Evolutionary conservation across 2,329 filamentous ascomycete species (phyloP).

Genomic region (Arachnomyces sp.): DNA sequence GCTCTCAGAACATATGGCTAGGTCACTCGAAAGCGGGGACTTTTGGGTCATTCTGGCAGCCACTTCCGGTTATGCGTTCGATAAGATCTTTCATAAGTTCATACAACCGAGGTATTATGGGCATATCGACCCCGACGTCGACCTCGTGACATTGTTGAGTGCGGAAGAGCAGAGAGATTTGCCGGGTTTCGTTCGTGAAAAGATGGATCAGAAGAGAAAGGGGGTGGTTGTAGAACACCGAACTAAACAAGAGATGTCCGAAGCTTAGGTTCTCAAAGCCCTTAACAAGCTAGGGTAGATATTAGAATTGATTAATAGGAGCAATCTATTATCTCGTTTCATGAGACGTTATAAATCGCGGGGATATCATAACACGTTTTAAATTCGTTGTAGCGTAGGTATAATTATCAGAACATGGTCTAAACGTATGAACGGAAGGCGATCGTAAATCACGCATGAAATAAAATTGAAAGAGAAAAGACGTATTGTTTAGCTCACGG

Average conservation of each 20-base stretch:
- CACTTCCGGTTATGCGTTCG: slow-evolving; percentile 19
- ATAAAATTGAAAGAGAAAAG: not conserved
- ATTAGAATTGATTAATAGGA: too few species aligned
- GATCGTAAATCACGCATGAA: too few species aligned
- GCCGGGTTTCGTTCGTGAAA: slow-evolving; percentile 3
- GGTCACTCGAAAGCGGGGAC: slow-evolving; percentile 17
- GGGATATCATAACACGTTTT: too few species aligned
- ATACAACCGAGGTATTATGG: slow-evolving; percentile 16
- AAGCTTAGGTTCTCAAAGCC: too few species aligned
- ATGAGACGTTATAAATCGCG: too few species aligned
- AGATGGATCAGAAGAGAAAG: slow-evolving; percentile 9
- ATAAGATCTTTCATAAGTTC: slow-evolving; percentile 22
- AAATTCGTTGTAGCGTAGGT: too few species aligned
- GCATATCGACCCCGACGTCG: slow-evolving; percentile 13
- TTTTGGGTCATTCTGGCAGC: slow-evolving; percentile 22
- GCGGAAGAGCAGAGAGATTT: slow-evolving; percentile 8
- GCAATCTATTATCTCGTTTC: too few species aligned
- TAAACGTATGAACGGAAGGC: too few species aligned
- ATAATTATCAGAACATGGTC: too few species aligned
- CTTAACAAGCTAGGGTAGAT: too few species aligned
- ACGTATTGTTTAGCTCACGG: slow-evolving; percentile 7
- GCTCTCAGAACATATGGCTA: slow-evolving; percentile 18
- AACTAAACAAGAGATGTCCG: too few species aligned
- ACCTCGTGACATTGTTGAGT: slow-evolving; percentile 13
- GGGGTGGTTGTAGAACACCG: too few species aligned